Evolutionary conservation across 2,329 filamentous ascomycete genomes (phyloP), one percentile per base, ranked within the genome.

Genomic region (Colletotrichum incanum): DNA sequence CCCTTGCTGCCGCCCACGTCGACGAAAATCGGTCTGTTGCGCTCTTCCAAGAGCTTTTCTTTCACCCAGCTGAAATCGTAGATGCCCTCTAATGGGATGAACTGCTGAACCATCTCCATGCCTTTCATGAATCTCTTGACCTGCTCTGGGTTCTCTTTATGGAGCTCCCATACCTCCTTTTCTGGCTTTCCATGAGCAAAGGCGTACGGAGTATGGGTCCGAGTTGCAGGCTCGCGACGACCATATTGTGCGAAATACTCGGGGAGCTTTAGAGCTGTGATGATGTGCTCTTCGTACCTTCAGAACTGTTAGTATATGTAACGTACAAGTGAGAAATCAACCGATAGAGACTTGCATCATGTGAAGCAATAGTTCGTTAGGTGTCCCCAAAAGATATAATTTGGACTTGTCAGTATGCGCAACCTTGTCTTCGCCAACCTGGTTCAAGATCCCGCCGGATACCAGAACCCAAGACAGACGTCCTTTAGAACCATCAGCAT

Each of bases 1-100:
- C 81, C 80, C 54, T 76, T 78, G 6, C 80, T 76, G 41, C 79
- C 80, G 28, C 81, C 81, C 23, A 83, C 77, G 66, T 83, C 79
- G 5, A 82, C 79, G 26, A 82, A 67, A 7, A 81, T 58, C 0
- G 71, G 47, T 5, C 79, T 72, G 1, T 75, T 65, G 2, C 49
- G 9, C 3, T 63, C 16, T 9, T 72, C 66, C 2, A 37, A 16
- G 0, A 70, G 61, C 8, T 71, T 63, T 0, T 67, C 56, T 1
- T 74, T 74, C 8, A 78, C 73, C 80, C 80, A 82, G 34, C 72
- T 65, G 52, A 80, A 79, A 61, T 81, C 77, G 65, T 83, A 83
- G 14, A 73, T 63, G 2, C 78, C 78, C 1, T 75, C 74, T 9
- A 76, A 65, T 8, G 77, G 78, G 56, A 78, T 76, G 11, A 67